Evolutionary conservation across 2,329 filamentous ascomycete species (phyloP).

Genomic region (Rachicladosporium sp.): DNA sequence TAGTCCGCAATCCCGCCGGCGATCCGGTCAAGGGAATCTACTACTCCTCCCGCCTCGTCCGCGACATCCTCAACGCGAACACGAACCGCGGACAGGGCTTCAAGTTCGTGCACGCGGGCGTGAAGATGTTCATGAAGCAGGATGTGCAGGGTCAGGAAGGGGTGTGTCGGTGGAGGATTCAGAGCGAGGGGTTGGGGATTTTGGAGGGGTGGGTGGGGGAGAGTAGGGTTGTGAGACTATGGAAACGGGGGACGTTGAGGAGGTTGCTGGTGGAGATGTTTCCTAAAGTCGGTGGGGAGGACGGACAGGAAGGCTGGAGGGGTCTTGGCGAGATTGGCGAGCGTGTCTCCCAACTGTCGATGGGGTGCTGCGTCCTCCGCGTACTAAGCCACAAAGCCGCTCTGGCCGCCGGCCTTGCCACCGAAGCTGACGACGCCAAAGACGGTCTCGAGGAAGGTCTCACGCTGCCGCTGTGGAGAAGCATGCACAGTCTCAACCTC

Average conservation of each 20-base stretch:
- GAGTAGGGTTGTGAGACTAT: conserved; percentile 60
- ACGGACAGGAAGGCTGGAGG: conserved; percentile 48
- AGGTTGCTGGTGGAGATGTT: conserved; percentile 92
- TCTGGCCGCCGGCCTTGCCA: background rate
- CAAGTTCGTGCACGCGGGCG: conserved; percentile 91
- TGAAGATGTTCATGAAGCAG: conserved; percentile 99
- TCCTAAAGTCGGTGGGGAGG: conserved; percentile 54
- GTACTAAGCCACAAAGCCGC: conserved; percentile 50
- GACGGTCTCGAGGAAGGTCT: conserved; percentile 60
- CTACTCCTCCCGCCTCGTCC: conserved; percentile 76
- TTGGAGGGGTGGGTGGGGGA: conserved; percentile 81
- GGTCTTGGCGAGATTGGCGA: conserved; percentile 79
- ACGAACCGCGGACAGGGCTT: conserved; percentile 63
- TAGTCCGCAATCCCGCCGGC: conserved; percentile 87
- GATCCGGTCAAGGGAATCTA: conserved; percentile 90
- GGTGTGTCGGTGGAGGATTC: conserved; percentile 87
- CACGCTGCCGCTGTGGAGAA: conserved; percentile 89
- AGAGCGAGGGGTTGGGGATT: conserved; percentile 85
- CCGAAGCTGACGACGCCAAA: conserved; percentile 8
- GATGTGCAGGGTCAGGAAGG: conserved; percentile 74
- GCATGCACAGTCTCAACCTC: conserved; percentile 79
- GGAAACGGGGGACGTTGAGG: conserved; percentile 65
- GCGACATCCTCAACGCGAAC: conserved; percentile 75
- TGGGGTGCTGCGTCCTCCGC: conserved; percentile 85
- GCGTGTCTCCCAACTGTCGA: conserved; percentile 62